Evolutionary conservation across 2,329 filamentous ascomycete species (phyloP).

Genomic region (Didymella glomerata): DNA sequence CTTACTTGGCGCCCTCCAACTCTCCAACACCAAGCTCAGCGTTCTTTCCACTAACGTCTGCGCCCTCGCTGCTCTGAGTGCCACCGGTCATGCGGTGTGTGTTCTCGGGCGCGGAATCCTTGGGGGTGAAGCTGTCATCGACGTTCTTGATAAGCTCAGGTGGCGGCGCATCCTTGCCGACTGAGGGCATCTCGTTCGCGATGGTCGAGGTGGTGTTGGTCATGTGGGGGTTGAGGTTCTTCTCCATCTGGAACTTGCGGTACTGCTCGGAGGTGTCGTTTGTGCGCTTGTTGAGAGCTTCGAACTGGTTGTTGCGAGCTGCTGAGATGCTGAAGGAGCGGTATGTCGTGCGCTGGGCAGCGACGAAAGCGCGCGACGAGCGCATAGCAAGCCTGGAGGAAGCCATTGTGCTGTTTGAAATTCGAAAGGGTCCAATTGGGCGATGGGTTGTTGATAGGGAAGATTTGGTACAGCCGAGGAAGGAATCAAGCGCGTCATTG

Average conservation of each 20-base stretch:
- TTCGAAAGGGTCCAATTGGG: constrained; percentile 14
- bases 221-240: constrained; percentile 67
- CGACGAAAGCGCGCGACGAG: constrained; percentile 54
- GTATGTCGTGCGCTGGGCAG: constrained; percentile 45
- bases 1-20: constrained; percentile 55
- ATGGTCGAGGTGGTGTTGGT: constrained; percentile 72
- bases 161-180: constrained; percentile 65
- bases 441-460: constrained; percentile 28
- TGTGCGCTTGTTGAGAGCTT: constrained; percentile 58
- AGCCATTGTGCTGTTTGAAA: constrained; percentile 52
- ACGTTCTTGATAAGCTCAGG: constrained; percentile 68
- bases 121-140: constrained; percentile 64
- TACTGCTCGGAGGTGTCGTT: constrained; percentile 64
- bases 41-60: constrained; percentile 42
- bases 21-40: constrained; percentile 46
- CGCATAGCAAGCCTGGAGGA: constrained; percentile 56
- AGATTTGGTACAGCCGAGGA: constrained; percentile 31
- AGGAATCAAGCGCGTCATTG: constrained; percentile 39
- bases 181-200: constrained; percentile 67
- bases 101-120: constrained; percentile 68
- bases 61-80: constrained; percentile 60
- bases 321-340: constrained; percentile 51
- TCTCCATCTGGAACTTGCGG: constrained; percentile 65
- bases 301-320: constrained; percentile 49
- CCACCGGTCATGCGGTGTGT: constrained; percentile 72